phyloP scores from a whole-genome alignment of 2,329 filamentous ascomycete genomes.

The Claviceps monticola region DNA sequence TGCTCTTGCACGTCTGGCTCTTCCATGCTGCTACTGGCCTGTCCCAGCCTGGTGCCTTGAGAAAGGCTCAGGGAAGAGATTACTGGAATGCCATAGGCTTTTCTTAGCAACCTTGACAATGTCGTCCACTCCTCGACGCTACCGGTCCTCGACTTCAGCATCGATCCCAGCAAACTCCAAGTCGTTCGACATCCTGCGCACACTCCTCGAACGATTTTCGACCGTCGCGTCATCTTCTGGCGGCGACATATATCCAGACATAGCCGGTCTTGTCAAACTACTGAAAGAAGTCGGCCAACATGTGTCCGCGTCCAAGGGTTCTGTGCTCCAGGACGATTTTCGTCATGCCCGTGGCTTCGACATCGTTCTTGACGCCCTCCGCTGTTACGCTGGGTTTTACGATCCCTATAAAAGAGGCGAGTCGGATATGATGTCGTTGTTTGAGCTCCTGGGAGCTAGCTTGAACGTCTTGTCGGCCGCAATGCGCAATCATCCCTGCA shows the following conservation, averaged over 20 bases:
- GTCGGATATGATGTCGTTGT: conserved; percentile 50
- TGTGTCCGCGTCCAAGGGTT: conserved; percentile 33
- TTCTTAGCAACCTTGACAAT: conserved; percentile 23
- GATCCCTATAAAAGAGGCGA: conserved; percentile 48
- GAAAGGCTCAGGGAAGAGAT: conserved; percentile 17
- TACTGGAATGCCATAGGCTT: conserved; percentile 7
- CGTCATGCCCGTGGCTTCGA: conserved; percentile 70
- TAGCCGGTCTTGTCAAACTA: conserved; percentile 35
- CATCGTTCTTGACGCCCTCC: conserved; percentile 53
- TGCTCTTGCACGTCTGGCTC: conserved; percentile 7
- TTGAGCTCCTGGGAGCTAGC: conserved; percentile 56
- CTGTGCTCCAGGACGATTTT: conserved; percentile 62
- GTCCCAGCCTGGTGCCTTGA: conserved; percentile 23
- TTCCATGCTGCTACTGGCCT: conserved; percentile 22
- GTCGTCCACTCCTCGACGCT: conserved; percentile 39
- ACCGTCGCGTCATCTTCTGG: conserved; percentile 18
- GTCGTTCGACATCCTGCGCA: conserved; percentile 43
- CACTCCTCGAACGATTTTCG: conserved; percentile 35
- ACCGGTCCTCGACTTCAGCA: conserved; percentile 50
- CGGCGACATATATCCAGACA: conserved; percentile 33
- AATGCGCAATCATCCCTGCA: conserved; percentile 68
- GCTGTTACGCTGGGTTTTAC: conserved; percentile 62
- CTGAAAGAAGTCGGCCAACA: conserved; percentile 55
- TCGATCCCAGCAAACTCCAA: conserved; percentile 45
- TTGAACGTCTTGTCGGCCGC: conserved; percentile 61